These are phyloP conservation scores for Alternaria tenuissima DNA, from an alignment of 2,329 filamentous ascomycete species.

Conservation along the genomic window DNA sequence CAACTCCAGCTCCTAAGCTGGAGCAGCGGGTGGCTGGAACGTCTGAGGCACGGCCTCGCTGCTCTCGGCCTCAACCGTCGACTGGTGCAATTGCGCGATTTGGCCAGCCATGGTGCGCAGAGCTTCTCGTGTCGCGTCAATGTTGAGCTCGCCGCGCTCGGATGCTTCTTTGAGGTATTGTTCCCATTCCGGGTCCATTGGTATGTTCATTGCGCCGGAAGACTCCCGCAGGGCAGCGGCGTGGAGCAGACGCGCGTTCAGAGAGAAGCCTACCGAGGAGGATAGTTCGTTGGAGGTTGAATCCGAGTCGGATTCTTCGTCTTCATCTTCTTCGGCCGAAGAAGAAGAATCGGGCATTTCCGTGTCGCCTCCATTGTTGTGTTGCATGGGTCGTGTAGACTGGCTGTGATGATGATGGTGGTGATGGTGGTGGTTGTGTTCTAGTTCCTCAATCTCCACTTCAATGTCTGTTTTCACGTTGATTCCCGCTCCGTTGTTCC, in stretches of 20 bases:
- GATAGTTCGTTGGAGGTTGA: conserved; percentile 11
- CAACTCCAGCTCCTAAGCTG: conserved; percentile 23
- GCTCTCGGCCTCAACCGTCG: conserved; percentile 20
- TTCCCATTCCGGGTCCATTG: conserved; percentile 76
- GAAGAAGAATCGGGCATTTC: conserved; percentile 19
- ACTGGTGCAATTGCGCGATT: conserved; percentile 35
- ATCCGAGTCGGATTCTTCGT: conserved; percentile 7
- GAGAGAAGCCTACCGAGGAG: conserved; percentile 66
- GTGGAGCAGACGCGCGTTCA: conserved; percentile 70
- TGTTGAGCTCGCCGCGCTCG: conserved; percentile 63
- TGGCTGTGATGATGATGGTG: neutral
- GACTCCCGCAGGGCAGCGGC: conserved; percentile 68
- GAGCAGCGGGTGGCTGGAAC: conserved; percentile 29
- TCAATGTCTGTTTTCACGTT: conserved; percentile 55
- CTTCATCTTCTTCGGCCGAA: conserved; percentile 5
- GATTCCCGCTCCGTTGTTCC: conserved; percentile 34
- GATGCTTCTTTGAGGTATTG: conserved; percentile 76
- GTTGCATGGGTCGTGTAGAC: neutral
- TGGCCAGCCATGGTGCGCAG: conserved; percentile 43
- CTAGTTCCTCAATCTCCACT: conserved; percentile 48
- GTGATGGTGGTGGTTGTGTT: conserved; percentile 8
- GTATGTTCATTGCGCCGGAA: conserved; percentile 61
- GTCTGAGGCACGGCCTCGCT: conserved; percentile 14
- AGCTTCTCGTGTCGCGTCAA: conserved; percentile 44
- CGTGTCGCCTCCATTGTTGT: conserved; percentile 12